Base-by-base conservation (phyloP, 1,284 basidiomycete species). In the Anthracocystis walkeri region DNA sequence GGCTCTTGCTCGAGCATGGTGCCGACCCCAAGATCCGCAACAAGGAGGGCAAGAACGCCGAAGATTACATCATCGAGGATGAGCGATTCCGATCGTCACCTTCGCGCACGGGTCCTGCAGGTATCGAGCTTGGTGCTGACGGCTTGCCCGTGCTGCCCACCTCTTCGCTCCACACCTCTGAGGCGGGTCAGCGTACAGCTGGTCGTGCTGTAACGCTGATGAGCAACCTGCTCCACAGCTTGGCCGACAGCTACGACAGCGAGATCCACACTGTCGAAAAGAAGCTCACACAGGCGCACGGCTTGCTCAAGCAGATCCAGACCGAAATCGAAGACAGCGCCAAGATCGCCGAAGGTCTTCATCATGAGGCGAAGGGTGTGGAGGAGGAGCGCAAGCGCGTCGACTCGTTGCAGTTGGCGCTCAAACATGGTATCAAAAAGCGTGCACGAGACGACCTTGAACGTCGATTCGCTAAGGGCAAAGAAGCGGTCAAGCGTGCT, bases 51-150 rank as follows among this genome's bases (percentile, higher is more conserved):
- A 98, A 98, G 88, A 95, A 92, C 71, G 93, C 97, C 10, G 97
- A 99, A 86, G 97, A 99, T 85, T 99, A 99, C 83, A 99, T 99
- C 74, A 89, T 99, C 41, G 97, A 99, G 85, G 97, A 99, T 84
- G 97, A 98, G 85, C 91, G 95, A 41, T 98, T 98, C 88, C 90
- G 96, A 33, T 93, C 93, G 0, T 96, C 94, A 7, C 94, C 95
- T 10, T 65, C 75, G 58, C 75, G 78, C 58, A 59, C 58, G 54
- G 63, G 56, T 11, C 54, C 73, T 16, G 62, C 78, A 12, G 60
- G 62, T 23, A 61, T 77, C 63, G 70, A 77, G 54, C 52, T 74
- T 25, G 73, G 75, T 20, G 77, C 64, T 18, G 69, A 75, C 21
- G 75, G 69, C 23, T 20, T 61, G 45, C 60, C 73, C 25, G 45